Conservation (phyloP, 495 filamentous ascomycete species). For the Podospora didyma region DNA sequence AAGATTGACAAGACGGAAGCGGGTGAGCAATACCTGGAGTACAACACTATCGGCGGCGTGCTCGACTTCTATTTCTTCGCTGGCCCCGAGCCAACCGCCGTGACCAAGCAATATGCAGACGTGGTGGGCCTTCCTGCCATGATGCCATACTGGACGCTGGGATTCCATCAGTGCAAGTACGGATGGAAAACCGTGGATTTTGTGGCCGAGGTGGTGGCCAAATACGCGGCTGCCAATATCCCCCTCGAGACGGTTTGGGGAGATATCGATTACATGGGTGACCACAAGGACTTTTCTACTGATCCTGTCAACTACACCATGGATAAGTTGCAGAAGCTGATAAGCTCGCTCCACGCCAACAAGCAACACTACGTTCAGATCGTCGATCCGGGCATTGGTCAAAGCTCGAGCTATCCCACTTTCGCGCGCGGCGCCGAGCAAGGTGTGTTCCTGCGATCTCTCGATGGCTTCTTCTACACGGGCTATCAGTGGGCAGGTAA, state of each 20-base stretch:
- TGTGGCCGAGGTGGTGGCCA: constrained; percentile 71
- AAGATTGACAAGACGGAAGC: constrained; percentile 61
- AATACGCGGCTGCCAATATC: constrained; percentile 72
- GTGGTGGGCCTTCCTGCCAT: constrained; percentile 67
- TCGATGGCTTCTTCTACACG: constrained; percentile 63
- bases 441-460: constrained; percentile 60
- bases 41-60: constrained; percentile 76
- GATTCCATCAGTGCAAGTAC: constrained; percentile 83
- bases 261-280: constrained; percentile 80
- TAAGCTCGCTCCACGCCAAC: constrained; percentile 64
- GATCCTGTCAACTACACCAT: constrained; percentile 69
- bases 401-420: constrained; percentile 54
- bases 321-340: constrained; percentile 59
- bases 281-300: constrained; percentile 60
- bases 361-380: constrained; percentile 80
- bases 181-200: constrained; percentile 71
- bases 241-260: constrained; percentile 91
- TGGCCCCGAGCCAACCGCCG: constrained; percentile 68
- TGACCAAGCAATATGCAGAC: constrained; percentile 70
- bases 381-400: constrained; percentile 77
- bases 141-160: constrained; percentile 84
- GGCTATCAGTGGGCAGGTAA: constrained; percentile 85
- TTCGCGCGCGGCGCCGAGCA: constrained; percentile 59
- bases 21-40: constrained; percentile 72
- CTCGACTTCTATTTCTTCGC: constrained; percentile 83